These are phyloP conservation scores for Boletus semigastroideus DNA, from an alignment of 1,284 basidiomycete species.

Conservation along the genomic window DNA sequence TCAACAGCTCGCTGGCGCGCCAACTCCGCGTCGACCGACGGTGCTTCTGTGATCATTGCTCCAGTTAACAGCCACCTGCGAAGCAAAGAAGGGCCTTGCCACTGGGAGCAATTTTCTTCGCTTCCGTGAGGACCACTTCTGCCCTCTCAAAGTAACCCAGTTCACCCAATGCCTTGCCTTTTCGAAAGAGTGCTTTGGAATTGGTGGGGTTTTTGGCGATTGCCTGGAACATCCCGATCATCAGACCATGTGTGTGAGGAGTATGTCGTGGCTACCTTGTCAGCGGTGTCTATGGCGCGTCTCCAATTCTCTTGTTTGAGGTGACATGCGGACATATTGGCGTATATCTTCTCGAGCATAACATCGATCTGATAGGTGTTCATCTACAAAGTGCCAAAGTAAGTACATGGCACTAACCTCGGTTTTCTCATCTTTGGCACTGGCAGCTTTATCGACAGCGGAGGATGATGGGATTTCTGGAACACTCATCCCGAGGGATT, in stretches of 20 bases:
- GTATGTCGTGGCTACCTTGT: constrained; percentile 49
- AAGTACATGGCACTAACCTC: constrained; percentile 39
- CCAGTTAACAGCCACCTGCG: not conserved
- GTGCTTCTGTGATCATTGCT: constrained; percentile 45
- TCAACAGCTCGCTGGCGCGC: constrained; percentile 57
- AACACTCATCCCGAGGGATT: constrained; percentile 43
- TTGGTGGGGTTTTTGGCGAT: constrained; percentile 71
- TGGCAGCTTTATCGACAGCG: constrained; percentile 36
- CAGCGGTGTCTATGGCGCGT: constrained; percentile 70
- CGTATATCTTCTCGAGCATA: constrained; percentile 75
- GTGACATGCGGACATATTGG: constrained; percentile 80
- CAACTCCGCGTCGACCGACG: constrained; percentile 60
- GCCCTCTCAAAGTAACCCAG: constrained; percentile 74
- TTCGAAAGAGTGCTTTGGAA: constrained; percentile 74
- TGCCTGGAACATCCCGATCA: constrained; percentile 43
- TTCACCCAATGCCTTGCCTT: constrained; percentile 75
- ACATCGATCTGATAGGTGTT: constrained; percentile 55
- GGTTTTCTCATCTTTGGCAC: constrained; percentile 48
- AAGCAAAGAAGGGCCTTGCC: constrained; percentile 39
- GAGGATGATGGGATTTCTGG: constrained; percentile 26
- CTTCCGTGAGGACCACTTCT: constrained; percentile 57
- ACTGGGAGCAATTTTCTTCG: constrained; percentile 58
- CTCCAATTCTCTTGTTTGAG: constrained; percentile 75
- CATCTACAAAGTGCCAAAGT: not conserved
- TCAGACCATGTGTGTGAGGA: constrained; percentile 1